Percentiles rank a stretch among this genome's conserved stretches.
These are phyloP conservation scores for Salpingoeca rosetta DNA, from an alignment of 78 protist species.

Conservation along the genomic window DNA sequence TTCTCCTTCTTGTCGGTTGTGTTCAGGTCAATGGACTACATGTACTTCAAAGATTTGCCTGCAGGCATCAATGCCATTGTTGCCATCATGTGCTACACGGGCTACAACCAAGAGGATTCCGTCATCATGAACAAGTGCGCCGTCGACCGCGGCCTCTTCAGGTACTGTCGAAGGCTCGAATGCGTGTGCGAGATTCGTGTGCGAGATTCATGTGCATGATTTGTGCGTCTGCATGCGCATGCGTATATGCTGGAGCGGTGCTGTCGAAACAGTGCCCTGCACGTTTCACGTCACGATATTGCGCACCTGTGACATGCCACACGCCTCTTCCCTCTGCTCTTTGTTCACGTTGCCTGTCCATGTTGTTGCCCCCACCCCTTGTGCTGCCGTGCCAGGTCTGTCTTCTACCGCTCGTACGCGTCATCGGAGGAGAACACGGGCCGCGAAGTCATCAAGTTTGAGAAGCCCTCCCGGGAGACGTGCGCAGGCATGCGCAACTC, in stretches of 20 bases:
- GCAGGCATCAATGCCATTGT: constrained; percentile 98
- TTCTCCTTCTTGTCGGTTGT: background rate
- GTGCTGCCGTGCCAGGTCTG: constrained; percentile 21
- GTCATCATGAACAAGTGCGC: constrained; percentile 90
- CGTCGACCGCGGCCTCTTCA: constrained; percentile 98
- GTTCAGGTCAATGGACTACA: constrained; percentile 75
- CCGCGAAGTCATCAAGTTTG: constrained; percentile 5
- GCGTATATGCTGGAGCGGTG: too few relatives aligned
- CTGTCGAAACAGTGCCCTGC: too few relatives aligned
- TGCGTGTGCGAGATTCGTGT: too few relatives aligned
- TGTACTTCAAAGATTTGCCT: constrained; percentile 93
- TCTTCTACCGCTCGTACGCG: constrained; percentile 67
- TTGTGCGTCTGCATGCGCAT: too few relatives aligned
- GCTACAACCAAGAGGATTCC: constrained; percentile 99
- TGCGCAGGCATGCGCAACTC: constrained; percentile 24
- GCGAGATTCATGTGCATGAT: too few relatives aligned
- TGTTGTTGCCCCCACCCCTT: background rate
- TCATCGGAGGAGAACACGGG: constrained; percentile 42
- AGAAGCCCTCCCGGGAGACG: constrained; percentile 27
- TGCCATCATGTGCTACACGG: constrained; percentile 94
- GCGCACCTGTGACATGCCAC: too few relatives aligned
- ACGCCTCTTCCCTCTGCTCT: too few relatives aligned
- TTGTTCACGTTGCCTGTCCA: background rate
- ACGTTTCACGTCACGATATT: too few relatives aligned
- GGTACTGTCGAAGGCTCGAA: too few relatives aligned